These are phyloP conservation scores for Psilocybe azurescens DNA, from an alignment of 768 basidiomycete species.

Conservation along the genomic window DNA sequence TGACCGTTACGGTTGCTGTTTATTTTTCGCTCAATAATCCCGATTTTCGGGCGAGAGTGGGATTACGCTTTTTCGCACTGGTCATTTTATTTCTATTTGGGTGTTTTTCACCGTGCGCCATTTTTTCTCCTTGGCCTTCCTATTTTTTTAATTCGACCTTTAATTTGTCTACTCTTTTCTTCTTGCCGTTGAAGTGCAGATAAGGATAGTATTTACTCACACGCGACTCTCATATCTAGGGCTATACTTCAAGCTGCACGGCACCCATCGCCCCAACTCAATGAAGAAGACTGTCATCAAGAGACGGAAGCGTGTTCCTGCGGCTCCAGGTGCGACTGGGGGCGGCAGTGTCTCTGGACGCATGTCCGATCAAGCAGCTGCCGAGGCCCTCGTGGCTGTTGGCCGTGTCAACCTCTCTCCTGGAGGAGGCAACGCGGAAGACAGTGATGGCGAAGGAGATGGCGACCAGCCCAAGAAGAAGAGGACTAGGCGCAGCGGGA, in stretches of 20 bases:
- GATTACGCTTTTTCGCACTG: not conserved
- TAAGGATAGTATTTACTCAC: not conserved
- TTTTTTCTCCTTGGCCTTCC: not conserved
- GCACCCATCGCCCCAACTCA: constrained; percentile 93
- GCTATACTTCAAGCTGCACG: constrained; percentile 98
- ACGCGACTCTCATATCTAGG: constrained; percentile 53
- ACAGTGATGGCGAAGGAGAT: constrained; percentile 46
- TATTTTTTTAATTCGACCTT: not conserved
- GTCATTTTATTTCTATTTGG: not conserved
- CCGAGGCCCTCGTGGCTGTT: constrained; percentile 87
- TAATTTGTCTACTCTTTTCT: not conserved
- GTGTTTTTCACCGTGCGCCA: not conserved
- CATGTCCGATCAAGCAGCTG: constrained; percentile 86
- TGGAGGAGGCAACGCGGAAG: constrained; percentile 38
- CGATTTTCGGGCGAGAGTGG: not conserved
- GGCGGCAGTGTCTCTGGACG: constrained; percentile 32
- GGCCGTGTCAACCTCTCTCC: constrained; percentile 54
- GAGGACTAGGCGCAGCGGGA: constrained; percentile 47
- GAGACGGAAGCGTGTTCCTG: constrained; percentile 95
- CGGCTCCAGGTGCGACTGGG: constrained; percentile 62
- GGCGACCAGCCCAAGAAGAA: constrained; percentile 62
- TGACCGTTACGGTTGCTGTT: too few relatives aligned
- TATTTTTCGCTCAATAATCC: not conserved
- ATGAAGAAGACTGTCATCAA: constrained; percentile 99
- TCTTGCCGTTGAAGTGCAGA: not conserved